These are phyloP conservation scores for Parmelia sp. DNA, from an alignment of 495 filamentous ascomycete genomes.

Conservation along the genomic window DNA sequence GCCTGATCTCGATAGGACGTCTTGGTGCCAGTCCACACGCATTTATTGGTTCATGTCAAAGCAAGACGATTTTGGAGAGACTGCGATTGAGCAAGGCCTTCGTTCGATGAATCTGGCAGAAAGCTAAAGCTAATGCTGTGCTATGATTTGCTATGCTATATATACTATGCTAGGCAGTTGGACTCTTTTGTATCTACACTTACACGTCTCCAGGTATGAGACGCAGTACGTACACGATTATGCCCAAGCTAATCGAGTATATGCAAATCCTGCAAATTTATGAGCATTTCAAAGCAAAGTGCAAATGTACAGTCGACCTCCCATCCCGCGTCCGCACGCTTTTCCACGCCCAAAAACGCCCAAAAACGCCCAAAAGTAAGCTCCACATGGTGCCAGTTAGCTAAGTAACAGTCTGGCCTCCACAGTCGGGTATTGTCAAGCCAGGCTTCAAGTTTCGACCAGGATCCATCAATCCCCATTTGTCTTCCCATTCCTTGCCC, in stretches of 20 bases:
- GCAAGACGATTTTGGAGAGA: background rate
- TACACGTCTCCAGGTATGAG: background rate
- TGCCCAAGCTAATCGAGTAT: background rate
- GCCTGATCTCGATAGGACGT: conserved; percentile 30
- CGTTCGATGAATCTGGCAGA: background rate
- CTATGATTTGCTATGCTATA: background rate
- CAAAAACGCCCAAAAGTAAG: conserved; percentile 9
- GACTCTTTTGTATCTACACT: background rate
- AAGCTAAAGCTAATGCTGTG: background rate
- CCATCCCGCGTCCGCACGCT: conserved; percentile 21
- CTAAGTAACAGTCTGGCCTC: conserved; percentile 55
- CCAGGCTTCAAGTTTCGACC: conserved; percentile 79
- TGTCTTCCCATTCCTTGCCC: conserved; percentile 82
- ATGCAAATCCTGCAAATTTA: background rate
- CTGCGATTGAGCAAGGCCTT: background rate
- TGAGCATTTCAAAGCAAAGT: conserved; percentile 4
- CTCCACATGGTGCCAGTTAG: background rate
- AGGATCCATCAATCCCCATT: conserved; percentile 91
- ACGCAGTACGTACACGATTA: background rate
- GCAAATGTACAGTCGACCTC: conserved; percentile 21
- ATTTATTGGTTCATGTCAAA: conserved; percentile 32
- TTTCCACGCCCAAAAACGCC: conserved; percentile 9
- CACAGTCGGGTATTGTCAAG: conserved; percentile 82
- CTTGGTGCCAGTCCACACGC: conserved; percentile 27
- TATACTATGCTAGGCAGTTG: background rate